phyloP scores from a whole-genome alignment of 2,329 filamentous ascomycete species.

The Cladosporium oxysporum region DNA sequence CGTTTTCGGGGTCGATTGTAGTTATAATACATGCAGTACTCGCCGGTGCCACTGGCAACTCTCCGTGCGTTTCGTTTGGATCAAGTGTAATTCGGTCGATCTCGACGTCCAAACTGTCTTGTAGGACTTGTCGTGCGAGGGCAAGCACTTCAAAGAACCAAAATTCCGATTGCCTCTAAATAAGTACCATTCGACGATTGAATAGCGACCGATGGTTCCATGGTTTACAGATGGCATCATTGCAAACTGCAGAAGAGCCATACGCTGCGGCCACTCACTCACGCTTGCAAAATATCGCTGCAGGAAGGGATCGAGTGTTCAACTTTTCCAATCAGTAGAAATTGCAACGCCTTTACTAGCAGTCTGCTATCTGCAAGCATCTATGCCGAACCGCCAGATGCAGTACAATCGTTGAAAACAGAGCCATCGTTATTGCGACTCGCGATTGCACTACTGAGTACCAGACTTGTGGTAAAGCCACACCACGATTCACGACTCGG shows the following conservation, averaged over 20 bases:
- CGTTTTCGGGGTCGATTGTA: background rate
- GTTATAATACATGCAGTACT: background rate
- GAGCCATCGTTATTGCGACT: background rate
- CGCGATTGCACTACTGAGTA: background rate
- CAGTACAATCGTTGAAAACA: background rate
- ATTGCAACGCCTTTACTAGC: background rate
- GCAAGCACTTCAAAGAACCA: too few species aligned
- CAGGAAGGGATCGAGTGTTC: background rate
- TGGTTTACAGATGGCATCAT: background rate
- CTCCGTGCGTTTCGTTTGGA: background rate
- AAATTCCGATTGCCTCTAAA: background rate
- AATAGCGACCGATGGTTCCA: background rate
- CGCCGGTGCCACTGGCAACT: background rate
- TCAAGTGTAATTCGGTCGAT: too few species aligned
- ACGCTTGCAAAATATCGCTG: background rate
- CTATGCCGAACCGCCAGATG: background rate
- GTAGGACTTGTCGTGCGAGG: background rate
- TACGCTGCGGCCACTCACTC: background rate
- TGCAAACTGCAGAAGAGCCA: background rate
- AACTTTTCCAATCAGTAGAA: background rate
- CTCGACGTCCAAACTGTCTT: background rate
- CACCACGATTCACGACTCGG: background rate
- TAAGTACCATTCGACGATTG: background rate
- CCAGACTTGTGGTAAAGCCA: background rate
- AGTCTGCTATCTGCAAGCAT: background rate